Base-by-base conservation (phyloP, 2,329 filamentous ascomycete species). In the Fusarium pininemorale region DNA sequence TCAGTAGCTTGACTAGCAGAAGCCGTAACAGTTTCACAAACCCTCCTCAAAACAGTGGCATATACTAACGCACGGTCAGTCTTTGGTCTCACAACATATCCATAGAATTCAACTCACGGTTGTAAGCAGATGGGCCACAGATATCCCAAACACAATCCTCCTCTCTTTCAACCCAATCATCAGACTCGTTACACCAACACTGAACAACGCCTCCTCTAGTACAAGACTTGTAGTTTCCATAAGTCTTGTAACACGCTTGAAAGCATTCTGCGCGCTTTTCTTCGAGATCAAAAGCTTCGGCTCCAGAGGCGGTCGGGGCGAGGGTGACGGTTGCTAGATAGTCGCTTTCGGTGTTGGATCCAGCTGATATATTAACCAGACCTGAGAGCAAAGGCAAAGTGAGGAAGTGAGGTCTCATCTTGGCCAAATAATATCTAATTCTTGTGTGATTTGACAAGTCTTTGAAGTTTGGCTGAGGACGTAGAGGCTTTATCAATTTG, bases 51-150 rank as follows among this genome's bases (percentile, higher is more conserved):
- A 15, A 70, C 37, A 20, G 26, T 22, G 2, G 24, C 56, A 22
- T 70, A 70, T 0, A 42, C 64, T 69, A 18, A 13, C 10, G 8
- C 16, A 35, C n/a, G 1, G 1, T 69, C n/a, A 56, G 39, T 3
- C 12, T 2, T 16, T 0, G 41, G 6, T 18, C 13, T 11, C 12
- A 18, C 9, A 7, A 0, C 7, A 0, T 13, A 10, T 1, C 10
- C 3, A 26, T 28, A 9, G 15, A 30, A 4, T 15, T 0, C 1
- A 20, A 63, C 64, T 51, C 28, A 63, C 67, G n/a, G 18, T 69
- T 70, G 10, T 69, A 70, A 7, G 67, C 64, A n/a, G 59, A 67
- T 8, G 56, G 50, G 10, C 67, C 67, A 35, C 64, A 70, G 3
- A 53, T 48, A 4, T 48, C 24, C 64, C 57, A 70, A 15, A 64